Conservation (phyloP, 768 basidiomycete genomes). For the Russula ochroleuca region DNA sequence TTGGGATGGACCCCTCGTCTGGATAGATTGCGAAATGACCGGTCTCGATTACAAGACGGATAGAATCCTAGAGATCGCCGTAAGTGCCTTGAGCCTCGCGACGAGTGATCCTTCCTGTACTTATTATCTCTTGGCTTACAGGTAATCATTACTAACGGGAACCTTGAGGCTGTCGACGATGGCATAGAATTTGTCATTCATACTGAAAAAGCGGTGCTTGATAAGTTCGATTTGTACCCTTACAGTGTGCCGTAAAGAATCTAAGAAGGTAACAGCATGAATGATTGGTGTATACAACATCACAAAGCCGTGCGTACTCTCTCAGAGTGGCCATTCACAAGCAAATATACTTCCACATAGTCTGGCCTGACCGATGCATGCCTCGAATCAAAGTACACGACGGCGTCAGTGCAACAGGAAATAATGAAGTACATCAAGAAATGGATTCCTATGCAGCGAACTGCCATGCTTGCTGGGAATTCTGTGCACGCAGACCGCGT, state of each 20-base stretch:
- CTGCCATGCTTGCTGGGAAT: constrained; percentile 78
- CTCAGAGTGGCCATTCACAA: not conserved
- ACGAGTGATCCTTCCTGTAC: not conserved
- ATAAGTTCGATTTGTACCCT: constrained; percentile 46
- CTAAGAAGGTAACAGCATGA: constrained; percentile 55
- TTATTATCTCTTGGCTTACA: constrained; percentile 32
- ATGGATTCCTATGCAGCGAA: constrained; percentile 67
- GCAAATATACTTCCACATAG: constrained; percentile 36
- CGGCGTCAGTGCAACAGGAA: constrained; percentile 51
- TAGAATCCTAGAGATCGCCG: constrained; percentile 77
- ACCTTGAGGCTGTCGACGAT: constrained; percentile 73
- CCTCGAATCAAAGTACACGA: constrained; percentile 61
- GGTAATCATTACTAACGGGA: constrained; percentile 85
- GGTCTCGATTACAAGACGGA: constrained; percentile 64
- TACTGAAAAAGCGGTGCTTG: constrained; percentile 64
- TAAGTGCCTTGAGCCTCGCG: constrained; percentile 32
- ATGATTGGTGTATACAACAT: constrained; percentile 79
- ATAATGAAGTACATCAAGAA: constrained; percentile 77
- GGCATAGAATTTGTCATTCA: constrained; percentile 74
- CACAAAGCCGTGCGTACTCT: constrained; percentile 58
- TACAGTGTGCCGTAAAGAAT: not conserved
- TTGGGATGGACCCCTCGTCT: constrained; percentile 64
- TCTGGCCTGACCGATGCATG: constrained; percentile 83
- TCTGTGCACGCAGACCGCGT: constrained; percentile 78
- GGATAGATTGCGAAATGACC: constrained; percentile 90